Base-by-base conservation (phyloP, 257 asterid species). In the Scutellaria galericulata region DNA sequence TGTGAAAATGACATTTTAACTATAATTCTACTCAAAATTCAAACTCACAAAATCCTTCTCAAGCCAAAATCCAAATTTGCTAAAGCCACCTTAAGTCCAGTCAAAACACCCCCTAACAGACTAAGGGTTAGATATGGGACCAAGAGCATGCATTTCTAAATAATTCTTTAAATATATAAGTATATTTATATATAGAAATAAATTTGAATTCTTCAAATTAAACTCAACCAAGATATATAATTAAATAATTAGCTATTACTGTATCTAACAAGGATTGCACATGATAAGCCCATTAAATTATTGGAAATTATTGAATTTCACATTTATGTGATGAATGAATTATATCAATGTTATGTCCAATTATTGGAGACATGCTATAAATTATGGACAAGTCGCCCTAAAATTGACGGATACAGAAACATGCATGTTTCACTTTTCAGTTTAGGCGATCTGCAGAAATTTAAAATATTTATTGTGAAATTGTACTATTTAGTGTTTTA, bases 311-410 rank as follows among this genome's bases (percentile, higher is more conserved):
- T 72, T 61, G 56, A 35, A 60, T 48, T 48, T 18, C 69, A 71
- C 18, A 71, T 71, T 66, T 47, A 71, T 71, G 71, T 20, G 71
- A 62, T 64, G 64, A 61, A 62, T 72, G 40, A 63, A 50, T 72
- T 72, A 22, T 51, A 47, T 62, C 31, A 37, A 37, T 39, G 42
- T 11, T 54, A 18, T 53, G 73, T 68, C 60, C 4, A 35, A 62
- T 52, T 11, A 62, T 51, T 50, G 70, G 64, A 72, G 70, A 48
- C 24, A 54, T 63, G 9, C 11, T 15, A 54, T 40, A 39, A 52
- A 7, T 62, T 15, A 53, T 60, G 31, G n/a, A 40, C 45, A 39
- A 65, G 35, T 65, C 27, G 60, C 44, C 72, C 47, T 44, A 54
- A 52, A 45, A n/a, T 22, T 61, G 51, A 14, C 6, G 11, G 15